Base-by-base conservation (phyloP, 2,329 filamentous ascomycete species). In the Blumeria graminis region DNA sequence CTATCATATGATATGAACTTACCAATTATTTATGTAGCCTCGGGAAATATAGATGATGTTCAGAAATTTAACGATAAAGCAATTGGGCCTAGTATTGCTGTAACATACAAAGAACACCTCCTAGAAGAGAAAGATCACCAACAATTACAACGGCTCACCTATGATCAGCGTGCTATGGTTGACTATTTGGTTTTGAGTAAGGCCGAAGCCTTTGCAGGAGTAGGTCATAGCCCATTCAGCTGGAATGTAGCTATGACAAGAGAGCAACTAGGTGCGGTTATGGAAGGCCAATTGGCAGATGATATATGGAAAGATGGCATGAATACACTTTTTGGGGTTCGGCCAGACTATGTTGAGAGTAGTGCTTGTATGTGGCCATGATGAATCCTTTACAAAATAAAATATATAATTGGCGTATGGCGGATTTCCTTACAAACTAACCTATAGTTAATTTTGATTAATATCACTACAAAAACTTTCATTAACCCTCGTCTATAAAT, bases 101-200 rank as follows among this genome's bases (percentile, higher is more conserved):
- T 74, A 0, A 68, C 72, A 1, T 65, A 67, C 35, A 74, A 74
- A 62, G 60, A 65, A 11, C 69, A 72, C 51, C 60, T 76, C 0
- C 65, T 76, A 4, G 64, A 66, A 58, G 56, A 60, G 0, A 57
- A 59, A 0, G 70, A 72, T 50, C 60, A 64, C 0, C 59, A 57
- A 8, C 59, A 60, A 18, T 60, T 66, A 1, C 59, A 59, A 5
- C 59, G 59, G n/a, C 62, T 76, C 50, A 69, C 63, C 9, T 74
- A 69, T 69, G 72, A 75, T 60, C 73, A 76, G 65, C 68, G 69
- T 56, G 70, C 69, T 0, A 62, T 76, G 32, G 69, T 76, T 5
- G 74, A 77, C 63, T 75, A 72, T 62, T 69, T 75, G 61, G 68
- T 76, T 3, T 62, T 75, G 61, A 61, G 70, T 55, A 65, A 70